Evolutionary conservation across 306 rosid species (phyloP).

Genomic region (Mimosa pudica): DNA sequence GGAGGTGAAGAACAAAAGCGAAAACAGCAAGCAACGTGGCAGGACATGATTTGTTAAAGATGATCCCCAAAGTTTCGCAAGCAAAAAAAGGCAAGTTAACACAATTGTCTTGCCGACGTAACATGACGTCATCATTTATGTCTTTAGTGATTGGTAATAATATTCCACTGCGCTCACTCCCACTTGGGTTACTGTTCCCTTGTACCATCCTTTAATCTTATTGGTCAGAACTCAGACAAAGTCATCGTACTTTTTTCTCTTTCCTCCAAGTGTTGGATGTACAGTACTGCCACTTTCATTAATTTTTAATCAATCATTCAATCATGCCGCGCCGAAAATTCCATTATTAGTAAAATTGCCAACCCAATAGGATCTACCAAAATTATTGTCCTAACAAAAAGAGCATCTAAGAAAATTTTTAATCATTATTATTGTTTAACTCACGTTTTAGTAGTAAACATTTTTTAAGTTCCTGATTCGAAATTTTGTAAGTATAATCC

Average conservation of each 20-base stretch:
- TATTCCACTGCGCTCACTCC: slow-evolving; percentile 22
- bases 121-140: slow-evolving; percentile 26
- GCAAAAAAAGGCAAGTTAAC: slow-evolving; percentile 28
- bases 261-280: neutral
- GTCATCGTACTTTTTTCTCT: neutral
- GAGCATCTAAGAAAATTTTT: neutral
- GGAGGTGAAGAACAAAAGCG: neutral
- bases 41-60: accelerated
- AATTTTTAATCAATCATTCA: neutral
- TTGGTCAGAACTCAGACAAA: neutral
- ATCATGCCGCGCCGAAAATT: slow-evolving; percentile 1
- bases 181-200: neutral
- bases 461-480: too few relatives aligned
- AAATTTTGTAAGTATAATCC: too few relatives aligned
- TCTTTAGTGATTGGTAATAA: neutral
- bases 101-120: slow-evolving; percentile 21
- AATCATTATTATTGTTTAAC: neutral
- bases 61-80: neutral
- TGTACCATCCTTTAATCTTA: neutral
- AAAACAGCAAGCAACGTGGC: neutral
- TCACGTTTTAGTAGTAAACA: too few relatives aligned
- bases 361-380: neutral
- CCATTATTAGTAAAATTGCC: neutral
- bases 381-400: neutral
- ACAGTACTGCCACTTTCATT: neutral